Evolutionary conservation across 495 filamentous ascomycete species (phyloP).

Genomic region (Rostrohypoxylon terebratum): DNA sequence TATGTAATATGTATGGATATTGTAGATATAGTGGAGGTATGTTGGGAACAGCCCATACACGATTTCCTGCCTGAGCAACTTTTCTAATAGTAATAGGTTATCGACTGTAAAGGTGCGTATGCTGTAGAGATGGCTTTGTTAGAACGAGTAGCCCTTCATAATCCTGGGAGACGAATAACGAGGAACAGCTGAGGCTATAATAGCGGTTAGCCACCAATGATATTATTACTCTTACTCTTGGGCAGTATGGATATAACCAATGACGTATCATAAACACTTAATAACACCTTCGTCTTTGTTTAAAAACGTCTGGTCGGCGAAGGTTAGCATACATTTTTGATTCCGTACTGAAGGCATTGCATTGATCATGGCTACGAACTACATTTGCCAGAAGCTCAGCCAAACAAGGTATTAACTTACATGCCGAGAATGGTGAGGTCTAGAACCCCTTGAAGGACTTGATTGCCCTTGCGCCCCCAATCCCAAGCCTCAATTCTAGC

Average conservation of each 20-base stretch:
- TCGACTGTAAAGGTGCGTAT: not conserved
- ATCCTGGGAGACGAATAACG: not conserved
- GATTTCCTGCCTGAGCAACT: not conserved
- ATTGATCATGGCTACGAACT: not conserved
- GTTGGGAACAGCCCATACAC: not conserved
- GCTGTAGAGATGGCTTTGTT: not conserved
- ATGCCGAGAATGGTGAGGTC: not conserved
- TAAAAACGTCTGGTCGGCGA: not conserved
- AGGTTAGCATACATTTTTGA: constrained; percentile 25
- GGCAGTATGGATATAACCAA: not conserved
- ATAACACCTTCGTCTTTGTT: not conserved
- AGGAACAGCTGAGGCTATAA: not conserved
- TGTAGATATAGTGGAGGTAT: too few species aligned
- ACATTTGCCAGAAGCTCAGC: not conserved
- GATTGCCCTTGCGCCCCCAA: not conserved
- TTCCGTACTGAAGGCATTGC: not conserved
- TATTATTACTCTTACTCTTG: too few species aligned
- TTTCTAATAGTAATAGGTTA: not conserved
- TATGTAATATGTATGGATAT: too few species aligned
- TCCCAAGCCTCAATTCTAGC: not conserved
- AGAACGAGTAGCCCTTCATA: not conserved
- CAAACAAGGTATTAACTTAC: constrained; percentile 16
- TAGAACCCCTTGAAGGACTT: not conserved
- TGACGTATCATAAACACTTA: not conserved
- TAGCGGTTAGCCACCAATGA: not conserved